These are phyloP conservation scores for Leishmania aethiopica DNA, from an alignment of 208 protist species.

Conservation along the genomic window DNA sequence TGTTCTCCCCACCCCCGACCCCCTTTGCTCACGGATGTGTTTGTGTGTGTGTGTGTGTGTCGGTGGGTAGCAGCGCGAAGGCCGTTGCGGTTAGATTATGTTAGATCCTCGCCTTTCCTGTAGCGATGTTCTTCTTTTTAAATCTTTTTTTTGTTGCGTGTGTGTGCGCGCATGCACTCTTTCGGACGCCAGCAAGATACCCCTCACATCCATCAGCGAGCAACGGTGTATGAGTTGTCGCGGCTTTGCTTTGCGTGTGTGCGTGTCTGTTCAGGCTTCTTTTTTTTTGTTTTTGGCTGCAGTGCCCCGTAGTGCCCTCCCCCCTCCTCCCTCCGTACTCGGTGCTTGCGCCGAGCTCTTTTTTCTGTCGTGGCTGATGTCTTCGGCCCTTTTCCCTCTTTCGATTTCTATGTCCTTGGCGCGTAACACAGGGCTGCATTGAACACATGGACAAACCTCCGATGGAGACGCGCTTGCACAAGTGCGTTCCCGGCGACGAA, in stretches of 20 bases:
- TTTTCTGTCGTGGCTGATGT: background rate
- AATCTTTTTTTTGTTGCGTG: background rate
- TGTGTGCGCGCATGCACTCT: background rate
- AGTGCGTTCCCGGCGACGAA: background rate
- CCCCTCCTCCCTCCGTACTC: background rate
- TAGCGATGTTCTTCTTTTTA: background rate
- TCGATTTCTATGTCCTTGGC: background rate
- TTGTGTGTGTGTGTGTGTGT: background rate
- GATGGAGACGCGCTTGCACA: background rate
- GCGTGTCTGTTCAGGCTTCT: constrained; percentile 1
- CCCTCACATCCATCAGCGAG: background rate
- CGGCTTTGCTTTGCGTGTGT: background rate
- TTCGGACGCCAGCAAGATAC: background rate
- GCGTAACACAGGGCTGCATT: background rate
- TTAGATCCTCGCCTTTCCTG: background rate
- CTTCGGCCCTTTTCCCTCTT: background rate
- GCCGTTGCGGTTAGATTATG: background rate
- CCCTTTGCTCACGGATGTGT: background rate
- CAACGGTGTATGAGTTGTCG: no score
- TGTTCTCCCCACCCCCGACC: background rate
- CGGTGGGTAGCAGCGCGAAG: background rate
- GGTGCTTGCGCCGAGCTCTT: background rate
- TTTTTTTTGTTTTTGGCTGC: background rate
- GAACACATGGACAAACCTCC: background rate
- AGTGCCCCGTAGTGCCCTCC: background rate